A percentile compares a stretch with the other conserved stretches of the same genome.
These are phyloP conservation scores for Patellifolia procumbens DNA, from an alignment of 179 eudicot species.

Conservation along the genomic window DNA sequence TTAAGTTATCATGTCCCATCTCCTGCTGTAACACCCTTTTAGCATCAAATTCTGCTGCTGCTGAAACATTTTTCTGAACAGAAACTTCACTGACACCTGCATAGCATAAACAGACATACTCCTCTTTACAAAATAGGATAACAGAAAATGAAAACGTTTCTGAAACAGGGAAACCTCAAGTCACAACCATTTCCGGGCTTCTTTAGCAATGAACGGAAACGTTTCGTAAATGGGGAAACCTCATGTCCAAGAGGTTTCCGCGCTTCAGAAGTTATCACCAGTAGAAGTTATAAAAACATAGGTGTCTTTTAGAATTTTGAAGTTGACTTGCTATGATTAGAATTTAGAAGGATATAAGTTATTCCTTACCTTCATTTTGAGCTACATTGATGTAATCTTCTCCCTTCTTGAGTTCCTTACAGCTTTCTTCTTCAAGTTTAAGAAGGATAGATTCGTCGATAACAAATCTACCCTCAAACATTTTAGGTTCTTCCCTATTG, in stretches of 20 bases:
- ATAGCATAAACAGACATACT: no score
- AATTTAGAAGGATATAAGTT: not conserved
- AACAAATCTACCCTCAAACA: not conserved
- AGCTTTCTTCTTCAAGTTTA: not conserved
- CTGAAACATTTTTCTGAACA: not conserved
- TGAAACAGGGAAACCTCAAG: no score
- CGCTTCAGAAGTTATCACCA: not conserved
- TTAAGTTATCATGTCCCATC: conserved; percentile 63
- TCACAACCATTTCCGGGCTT: no score
- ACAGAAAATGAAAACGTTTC: no score
- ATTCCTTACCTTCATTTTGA: conserved; percentile 26
- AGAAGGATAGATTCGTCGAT: not conserved
- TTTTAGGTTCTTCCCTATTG: conserved; percentile 15
- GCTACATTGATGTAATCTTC: not conserved
- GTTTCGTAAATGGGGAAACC: no score
- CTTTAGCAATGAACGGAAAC: no score
- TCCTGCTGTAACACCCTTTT: conserved; percentile 57
- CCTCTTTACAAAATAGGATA: no score
- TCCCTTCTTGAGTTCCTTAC: not conserved
- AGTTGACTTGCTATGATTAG: not conserved
- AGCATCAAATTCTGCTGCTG: conserved; percentile 45
- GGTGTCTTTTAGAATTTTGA: not conserved
- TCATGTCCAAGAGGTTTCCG: no score
- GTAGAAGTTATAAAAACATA: not conserved
- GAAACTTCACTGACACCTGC: not conserved